Evolutionary conservation across 1,284 basidiomycete species (phyloP).

Genomic region (Naganishia liquefaciens): DNA sequence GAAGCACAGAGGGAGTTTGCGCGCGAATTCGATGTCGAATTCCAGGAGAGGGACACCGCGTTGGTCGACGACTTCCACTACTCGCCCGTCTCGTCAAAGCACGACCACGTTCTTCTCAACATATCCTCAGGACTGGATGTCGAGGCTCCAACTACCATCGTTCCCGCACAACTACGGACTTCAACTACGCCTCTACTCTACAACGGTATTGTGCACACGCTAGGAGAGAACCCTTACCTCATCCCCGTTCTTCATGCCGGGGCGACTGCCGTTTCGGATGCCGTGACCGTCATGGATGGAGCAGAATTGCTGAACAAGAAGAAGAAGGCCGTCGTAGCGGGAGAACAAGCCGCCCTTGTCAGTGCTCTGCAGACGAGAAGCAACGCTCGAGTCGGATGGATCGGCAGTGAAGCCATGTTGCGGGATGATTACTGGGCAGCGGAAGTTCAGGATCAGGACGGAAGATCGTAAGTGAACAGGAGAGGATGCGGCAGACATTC

Average conservation of each 20-base stretch:
- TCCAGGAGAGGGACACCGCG: constrained; percentile 52
- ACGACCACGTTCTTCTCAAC: constrained; percentile 25
- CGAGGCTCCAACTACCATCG: constrained; percentile 25
- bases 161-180: constrained; percentile 2
- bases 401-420: constrained; percentile 78
- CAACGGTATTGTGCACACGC: constrained; percentile 70
- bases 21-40: constrained; percentile 61
- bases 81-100: constrained; percentile 20
- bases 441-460: constrained; percentile 41
- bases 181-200: constrained; percentile 61
- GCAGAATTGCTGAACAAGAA: constrained; percentile 63
- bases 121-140: constrained; percentile 14
- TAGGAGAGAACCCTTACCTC: constrained; percentile 77
- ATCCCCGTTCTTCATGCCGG: constrained; percentile 80
- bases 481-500: neutral
- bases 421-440: constrained; percentile 55
- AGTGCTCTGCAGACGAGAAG: constrained; percentile 83
- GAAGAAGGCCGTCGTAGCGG: constrained; percentile 66
- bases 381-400: constrained; percentile 76
- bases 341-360: constrained; percentile 71
- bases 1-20: constrained; percentile 58
- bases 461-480: constrained; percentile 54
- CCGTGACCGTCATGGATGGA: constrained; percentile 64
- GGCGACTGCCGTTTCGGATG: constrained; percentile 56
- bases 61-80: constrained; percentile 57